These are phyloP conservation scores for Colletotrichum phormii DNA, from an alignment of 2,329 filamentous ascomycete species.

Conservation along the genomic window DNA sequence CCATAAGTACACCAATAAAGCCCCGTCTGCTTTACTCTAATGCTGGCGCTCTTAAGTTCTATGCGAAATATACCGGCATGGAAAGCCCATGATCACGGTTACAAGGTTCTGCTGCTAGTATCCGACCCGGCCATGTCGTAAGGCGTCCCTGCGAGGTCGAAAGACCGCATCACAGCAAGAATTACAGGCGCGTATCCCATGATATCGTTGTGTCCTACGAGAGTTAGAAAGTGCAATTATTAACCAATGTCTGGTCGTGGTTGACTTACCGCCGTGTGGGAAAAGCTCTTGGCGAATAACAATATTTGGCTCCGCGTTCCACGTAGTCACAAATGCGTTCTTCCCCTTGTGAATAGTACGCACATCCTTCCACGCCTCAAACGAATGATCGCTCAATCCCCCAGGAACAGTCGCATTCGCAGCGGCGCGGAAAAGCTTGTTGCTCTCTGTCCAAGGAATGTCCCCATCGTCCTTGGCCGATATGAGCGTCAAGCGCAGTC, in stretches of 20 bases:
- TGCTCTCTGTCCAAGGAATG: constrained; percentile 80
- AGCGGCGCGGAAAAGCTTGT: constrained; percentile 71
- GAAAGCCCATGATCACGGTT: neutral
- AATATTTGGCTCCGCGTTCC: constrained; percentile 56
- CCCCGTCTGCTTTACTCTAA: neutral
- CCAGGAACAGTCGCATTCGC: constrained; percentile 61
- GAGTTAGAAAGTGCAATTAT: constrained; percentile 28
- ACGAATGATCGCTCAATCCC: constrained; percentile 49
- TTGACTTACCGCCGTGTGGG: constrained; percentile 63
- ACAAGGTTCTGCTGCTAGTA: constrained; percentile 4
- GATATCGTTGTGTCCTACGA: constrained; percentile 75
- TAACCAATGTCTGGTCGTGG: no score
- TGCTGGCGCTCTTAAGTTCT: neutral
- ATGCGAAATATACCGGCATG: neutral
- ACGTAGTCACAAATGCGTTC: constrained; percentile 61
- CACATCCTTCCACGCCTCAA: constrained; percentile 58
- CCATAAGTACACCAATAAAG: no score
- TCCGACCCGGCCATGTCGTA: constrained; percentile 31
- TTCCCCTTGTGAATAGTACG: constrained; percentile 56
- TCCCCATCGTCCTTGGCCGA: constrained; percentile 86
- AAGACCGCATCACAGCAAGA: constrained; percentile 74
- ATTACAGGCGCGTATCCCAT: constrained; percentile 73
- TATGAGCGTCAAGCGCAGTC: constrained; percentile 76
- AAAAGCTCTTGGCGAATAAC: constrained; percentile 66
- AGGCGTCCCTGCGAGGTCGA: constrained; percentile 55